Percentiles rank a stretch among this genome's conserved stretches.
Conservation (phyloP, 1,284 basidiomycete genomes). For the Meira miltonrushii region DNA sequence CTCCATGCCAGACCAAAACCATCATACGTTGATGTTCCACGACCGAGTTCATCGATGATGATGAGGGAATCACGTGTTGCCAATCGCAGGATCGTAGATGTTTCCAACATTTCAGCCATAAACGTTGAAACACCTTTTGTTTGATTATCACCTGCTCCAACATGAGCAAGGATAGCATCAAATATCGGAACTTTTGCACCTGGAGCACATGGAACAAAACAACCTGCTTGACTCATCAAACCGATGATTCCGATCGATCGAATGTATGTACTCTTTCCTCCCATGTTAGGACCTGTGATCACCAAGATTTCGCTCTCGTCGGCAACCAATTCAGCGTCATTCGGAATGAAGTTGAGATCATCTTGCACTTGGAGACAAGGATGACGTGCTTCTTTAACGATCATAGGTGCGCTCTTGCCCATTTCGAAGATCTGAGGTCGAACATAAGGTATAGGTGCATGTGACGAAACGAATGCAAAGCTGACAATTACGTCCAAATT, state of each 20-base stretch:
- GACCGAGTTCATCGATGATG: slow-evolving; percentile 95
- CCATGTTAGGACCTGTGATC: slow-evolving; percentile 86
- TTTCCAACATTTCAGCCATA: slow-evolving; percentile 99
- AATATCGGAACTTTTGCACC: slow-evolving; percentile 80
- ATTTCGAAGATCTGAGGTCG: slow-evolving; percentile 61
- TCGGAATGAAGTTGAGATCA: slow-evolving; percentile 89
- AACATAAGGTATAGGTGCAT: slow-evolving; percentile 79
- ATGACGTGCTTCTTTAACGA: slow-evolving; percentile 61
- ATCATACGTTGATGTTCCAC: slow-evolving; percentile 98
- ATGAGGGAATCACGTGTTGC: slow-evolving; percentile 89
- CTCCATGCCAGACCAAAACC: slow-evolving; percentile 98
- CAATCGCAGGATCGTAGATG: slow-evolving; percentile 83
- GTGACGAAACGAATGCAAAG: slow-evolving; percentile 82
- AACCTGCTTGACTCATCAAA: slow-evolving; percentile 86
- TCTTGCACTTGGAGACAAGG: slow-evolving; percentile 96
- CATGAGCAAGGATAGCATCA: slow-evolving; percentile 90
- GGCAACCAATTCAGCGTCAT: slow-evolving; percentile 80
- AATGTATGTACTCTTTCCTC: slow-evolving; percentile 81
- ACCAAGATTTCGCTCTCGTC: slow-evolving; percentile 78
- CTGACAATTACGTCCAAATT: slow-evolving; percentile 83
- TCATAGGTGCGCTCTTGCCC: slow-evolving; percentile 23
- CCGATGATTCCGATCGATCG: slow-evolving; percentile 85
- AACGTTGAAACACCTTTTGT: slow-evolving; percentile 97
- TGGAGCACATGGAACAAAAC: slow-evolving; percentile 71
- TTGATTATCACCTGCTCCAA: slow-evolving; percentile 95